Percentiles rank a stretch among this genome's conserved stretches.
Evolutionary conservation across 2,329 filamentous ascomycete species (phyloP).

Genomic region (Huntiella abstrusa): DNA sequence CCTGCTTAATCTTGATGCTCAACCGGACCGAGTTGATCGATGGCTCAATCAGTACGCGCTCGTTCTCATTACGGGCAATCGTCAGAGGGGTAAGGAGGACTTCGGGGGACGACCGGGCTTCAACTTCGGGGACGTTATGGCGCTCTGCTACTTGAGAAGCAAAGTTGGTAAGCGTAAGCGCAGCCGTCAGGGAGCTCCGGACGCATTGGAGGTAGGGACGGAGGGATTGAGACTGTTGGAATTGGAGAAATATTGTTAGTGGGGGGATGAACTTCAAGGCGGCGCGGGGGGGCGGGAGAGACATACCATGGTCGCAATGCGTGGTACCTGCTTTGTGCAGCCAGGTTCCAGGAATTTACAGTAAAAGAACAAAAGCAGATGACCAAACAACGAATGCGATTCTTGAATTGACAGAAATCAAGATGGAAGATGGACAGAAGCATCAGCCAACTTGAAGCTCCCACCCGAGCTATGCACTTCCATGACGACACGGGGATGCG

Average conservation of each 20-base stretch:
- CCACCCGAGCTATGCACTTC: too few relatives aligned
- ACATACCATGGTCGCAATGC: not conserved
- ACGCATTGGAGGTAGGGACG: conserved; percentile 94
- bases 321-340: too few relatives aligned
- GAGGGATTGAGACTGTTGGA: conserved; percentile 69
- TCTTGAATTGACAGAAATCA: too few relatives aligned
- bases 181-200: conserved; percentile 80
- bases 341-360: too few relatives aligned
- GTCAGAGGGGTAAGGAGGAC: conserved; percentile 80
- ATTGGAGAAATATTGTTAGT: not conserved
- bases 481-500: too few relatives aligned
- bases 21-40: conserved; percentile 93
- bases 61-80: conserved; percentile 88
- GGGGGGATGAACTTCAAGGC: conserved; percentile 9
- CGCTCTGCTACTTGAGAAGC: conserved; percentile 90
- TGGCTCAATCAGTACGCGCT: conserved; percentile 88
- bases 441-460: too few relatives aligned
- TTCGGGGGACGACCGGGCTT: conserved; percentile 83
- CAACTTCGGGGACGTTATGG: conserved; percentile 95
- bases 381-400: too few relatives aligned
- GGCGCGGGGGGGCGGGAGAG: conserved; percentile 15
- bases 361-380: too few relatives aligned
- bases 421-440: too few relatives aligned
- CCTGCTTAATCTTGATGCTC: conserved; percentile 98
- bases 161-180: conserved; percentile 80